Percentiles rank a stretch among this genome's conserved stretches.
Conservation (phyloP, 768 basidiomycete species). For the Harrya chromipes region DNA sequence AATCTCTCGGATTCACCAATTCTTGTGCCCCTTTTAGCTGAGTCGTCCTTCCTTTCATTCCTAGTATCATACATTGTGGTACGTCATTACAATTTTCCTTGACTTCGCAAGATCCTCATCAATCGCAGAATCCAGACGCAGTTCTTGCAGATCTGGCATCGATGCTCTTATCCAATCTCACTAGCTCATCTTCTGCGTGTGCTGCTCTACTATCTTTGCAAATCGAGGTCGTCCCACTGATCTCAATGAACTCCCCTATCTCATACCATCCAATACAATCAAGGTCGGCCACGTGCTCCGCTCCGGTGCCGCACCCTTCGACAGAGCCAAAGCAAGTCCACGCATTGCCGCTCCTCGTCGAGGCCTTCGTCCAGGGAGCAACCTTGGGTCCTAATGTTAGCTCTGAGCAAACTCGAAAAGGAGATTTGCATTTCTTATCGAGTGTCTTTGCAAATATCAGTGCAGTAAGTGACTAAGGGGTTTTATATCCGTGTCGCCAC, state of each 20-base stretch:
- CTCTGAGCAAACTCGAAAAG: constrained; percentile 59
- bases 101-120: constrained; percentile 6
- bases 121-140: constrained; percentile 76
- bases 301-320: constrained; percentile 69
- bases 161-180: constrained; percentile 97
- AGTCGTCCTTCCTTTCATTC: constrained; percentile 72
- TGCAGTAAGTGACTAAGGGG: constrained; percentile 48
- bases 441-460: constrained; percentile 93
- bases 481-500: not conserved
- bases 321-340: constrained; percentile 50
- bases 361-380: constrained; percentile 82
- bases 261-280: constrained; percentile 73
- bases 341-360: constrained; percentile 80
- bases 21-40: constrained; percentile 63
- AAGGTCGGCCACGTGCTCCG: constrained; percentile 72
- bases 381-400: constrained; percentile 48
- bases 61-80: constrained; percentile 90
- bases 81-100: constrained; percentile 29
- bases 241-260: constrained; percentile 40
- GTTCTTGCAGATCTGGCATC: constrained; percentile 90
- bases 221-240: constrained; percentile 56
- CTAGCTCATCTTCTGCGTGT: constrained; percentile 68
- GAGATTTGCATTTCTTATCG: constrained; percentile 84
- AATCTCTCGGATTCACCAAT: constrained; percentile 87
- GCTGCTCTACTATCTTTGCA: constrained; percentile 59